phyloP scores from a whole-genome alignment of 768 basidiomycete genomes.

The Amanita subjunquillea region DNA sequence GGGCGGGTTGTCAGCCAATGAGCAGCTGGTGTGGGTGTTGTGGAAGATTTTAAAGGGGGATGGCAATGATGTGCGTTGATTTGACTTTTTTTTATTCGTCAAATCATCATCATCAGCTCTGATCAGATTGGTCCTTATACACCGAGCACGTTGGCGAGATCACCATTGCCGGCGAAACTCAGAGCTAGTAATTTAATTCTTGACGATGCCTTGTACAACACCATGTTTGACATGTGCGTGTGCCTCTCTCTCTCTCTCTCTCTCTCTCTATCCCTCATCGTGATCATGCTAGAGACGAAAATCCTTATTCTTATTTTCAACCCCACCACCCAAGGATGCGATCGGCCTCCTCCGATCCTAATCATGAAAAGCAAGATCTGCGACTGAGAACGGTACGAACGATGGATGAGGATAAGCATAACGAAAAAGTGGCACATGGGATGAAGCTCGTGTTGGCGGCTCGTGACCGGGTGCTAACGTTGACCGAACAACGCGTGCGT shows the following conservation, averaged over 20 bases:
- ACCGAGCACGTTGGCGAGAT: constrained; percentile 61
- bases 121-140: constrained; percentile 73
- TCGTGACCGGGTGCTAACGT: constrained; percentile 60
- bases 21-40: constrained; percentile 77
- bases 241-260: neutral
- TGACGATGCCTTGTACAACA: constrained; percentile 51
- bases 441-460: constrained; percentile 62
- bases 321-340: constrained; percentile 23
- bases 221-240: constrained; percentile 37
- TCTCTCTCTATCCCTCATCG: neutral
- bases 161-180: constrained; percentile 67
- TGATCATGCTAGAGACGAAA: constrained; percentile 26
- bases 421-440: constrained; percentile 48
- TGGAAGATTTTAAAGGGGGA: constrained; percentile 84
- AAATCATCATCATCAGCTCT: neutral
- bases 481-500: constrained; percentile 62
- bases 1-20: constrained; percentile 46
- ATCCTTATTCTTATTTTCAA: constrained; percentile 32
- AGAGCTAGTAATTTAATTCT: constrained; percentile 62
- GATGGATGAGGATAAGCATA: constrained; percentile 44
- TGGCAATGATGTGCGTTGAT: constrained; percentile 56
- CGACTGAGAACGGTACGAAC: constrained; percentile 13
- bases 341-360: constrained; percentile 33
- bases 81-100: too few species aligned
- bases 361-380: constrained; percentile 8